A percentile compares a stretch with the other conserved stretches of the same genome.
These are phyloP conservation scores for Fusarium oligoseptatum DNA, from an alignment of 2,329 filamentous ascomycete genomes.

Conservation along the genomic window DNA sequence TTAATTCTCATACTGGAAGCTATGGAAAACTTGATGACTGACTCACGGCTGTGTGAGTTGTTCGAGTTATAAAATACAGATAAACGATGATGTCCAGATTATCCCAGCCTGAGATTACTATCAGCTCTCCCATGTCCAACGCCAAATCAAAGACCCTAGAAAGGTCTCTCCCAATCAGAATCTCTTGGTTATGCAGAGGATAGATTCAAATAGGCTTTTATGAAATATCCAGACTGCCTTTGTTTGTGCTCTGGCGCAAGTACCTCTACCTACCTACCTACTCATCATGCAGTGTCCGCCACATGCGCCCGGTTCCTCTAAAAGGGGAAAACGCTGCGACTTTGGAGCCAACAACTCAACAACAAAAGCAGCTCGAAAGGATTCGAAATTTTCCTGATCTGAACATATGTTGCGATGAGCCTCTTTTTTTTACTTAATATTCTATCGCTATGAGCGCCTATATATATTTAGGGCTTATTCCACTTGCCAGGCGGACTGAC, in stretches of 20 bases:
- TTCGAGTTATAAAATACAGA: not conserved
- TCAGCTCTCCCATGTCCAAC: not conserved
- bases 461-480: not conserved
- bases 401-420: not conserved
- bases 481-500: not conserved
- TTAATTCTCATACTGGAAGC: not conserved
- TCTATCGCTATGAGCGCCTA: not conserved
- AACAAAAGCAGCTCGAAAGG: not conserved
- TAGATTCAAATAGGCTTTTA: not conserved
- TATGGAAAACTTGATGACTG: not conserved
- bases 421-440: not conserved
- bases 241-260: conserved; percentile 6
- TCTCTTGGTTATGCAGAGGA: not conserved
- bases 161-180: not conserved
- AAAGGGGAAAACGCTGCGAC: conserved; percentile 2
- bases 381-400: not conserved
- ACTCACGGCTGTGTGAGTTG: not conserved
- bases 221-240: not conserved
- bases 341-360: not conserved
- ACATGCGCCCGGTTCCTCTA: not conserved
- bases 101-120: not conserved
- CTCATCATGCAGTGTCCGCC: not conserved
- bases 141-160: not conserved
- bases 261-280: too few species aligned
- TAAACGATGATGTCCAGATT: not conserved